Conservation (phyloP, 768 basidiomycete genomes). For the Suillus ampliporus region DNA sequence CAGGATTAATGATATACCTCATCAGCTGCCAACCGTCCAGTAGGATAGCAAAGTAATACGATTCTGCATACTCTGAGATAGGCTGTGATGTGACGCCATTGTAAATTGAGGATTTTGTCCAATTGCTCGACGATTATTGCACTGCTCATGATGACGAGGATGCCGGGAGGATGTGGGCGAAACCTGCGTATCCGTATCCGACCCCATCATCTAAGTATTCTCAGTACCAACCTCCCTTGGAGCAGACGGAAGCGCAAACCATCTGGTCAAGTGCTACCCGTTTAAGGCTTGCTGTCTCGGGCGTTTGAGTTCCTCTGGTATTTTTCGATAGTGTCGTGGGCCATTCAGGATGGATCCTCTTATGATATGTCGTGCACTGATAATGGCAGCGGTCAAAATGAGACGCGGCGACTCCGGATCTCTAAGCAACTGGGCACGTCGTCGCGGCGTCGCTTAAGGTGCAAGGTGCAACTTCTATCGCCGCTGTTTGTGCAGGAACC, state of each 20-base stretch:
- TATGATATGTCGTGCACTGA: constrained; percentile 67
- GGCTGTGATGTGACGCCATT: no score
- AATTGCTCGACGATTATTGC: no score
- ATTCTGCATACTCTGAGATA: no score
- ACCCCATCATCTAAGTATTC: neutral
- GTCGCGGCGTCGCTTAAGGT: constrained; percentile 76
- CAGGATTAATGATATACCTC: no score
- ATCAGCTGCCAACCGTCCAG: neutral
- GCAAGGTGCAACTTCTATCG: constrained; percentile 52
- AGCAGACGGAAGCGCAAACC: no score
- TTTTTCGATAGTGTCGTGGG: constrained; percentile 24
- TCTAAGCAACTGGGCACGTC: constrained; percentile 75
- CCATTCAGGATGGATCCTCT: constrained; percentile 37
- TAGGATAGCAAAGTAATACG: neutral
- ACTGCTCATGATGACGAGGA: no score
- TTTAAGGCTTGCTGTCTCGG: neutral
- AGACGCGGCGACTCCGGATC: constrained; percentile 62
- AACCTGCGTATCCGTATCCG: neutral
- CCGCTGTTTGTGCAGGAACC: constrained; percentile 58
- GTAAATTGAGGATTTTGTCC: no score
- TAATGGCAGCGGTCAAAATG: constrained; percentile 70
- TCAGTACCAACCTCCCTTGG: no score
- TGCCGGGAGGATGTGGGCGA: no score
- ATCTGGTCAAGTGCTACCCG: neutral
- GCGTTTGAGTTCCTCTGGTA: neutral